phyloP scores from a whole-genome alignment of 352 stramenopile species.

The Blastocystis sp. region DNA sequence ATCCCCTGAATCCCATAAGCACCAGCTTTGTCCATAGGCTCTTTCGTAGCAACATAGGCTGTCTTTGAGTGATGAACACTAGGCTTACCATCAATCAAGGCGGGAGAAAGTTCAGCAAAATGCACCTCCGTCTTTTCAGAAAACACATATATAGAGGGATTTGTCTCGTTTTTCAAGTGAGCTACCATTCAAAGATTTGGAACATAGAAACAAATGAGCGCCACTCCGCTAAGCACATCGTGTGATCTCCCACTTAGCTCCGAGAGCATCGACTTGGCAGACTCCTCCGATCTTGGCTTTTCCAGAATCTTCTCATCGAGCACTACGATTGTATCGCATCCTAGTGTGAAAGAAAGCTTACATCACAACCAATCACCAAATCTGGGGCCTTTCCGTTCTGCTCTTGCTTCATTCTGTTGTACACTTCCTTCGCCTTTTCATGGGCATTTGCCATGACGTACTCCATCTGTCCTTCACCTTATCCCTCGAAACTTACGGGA shows the following conservation, averaged over 20 bases:
- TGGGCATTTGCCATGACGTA: slow-evolving; percentile 43
- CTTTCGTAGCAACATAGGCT: slow-evolving; percentile 78
- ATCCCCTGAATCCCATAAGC: slow-evolving; percentile 79
- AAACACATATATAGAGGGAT: slow-evolving; percentile 67
- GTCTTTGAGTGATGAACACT: neutral
- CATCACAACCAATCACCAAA: slow-evolving; percentile 68
- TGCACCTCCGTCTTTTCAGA: slow-evolving; percentile 40
- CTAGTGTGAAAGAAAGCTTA: slow-evolving; percentile 53
- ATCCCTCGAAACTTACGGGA: neutral
- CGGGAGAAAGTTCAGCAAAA: slow-evolving; percentile 41
- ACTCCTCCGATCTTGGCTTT: slow-evolving; percentile 74
- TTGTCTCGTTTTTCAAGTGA: slow-evolving; percentile 72
- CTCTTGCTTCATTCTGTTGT: slow-evolving; percentile 65
- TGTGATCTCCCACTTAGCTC: slow-evolving; percentile 72
- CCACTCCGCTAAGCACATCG: slow-evolving; percentile 79
- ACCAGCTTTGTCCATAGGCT: slow-evolving; percentile 84
- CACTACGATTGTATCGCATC: slow-evolving; percentile 80
- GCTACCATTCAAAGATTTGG: slow-evolving; percentile 64
- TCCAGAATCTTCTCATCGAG: slow-evolving; percentile 76
- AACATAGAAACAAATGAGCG: slow-evolving; percentile 69
- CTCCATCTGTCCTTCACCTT: neutral
- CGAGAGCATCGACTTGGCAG: slow-evolving; percentile 74
- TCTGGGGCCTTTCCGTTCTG: slow-evolving; percentile 24
- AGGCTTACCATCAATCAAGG: slow-evolving; percentile 60
- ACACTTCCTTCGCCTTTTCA: slow-evolving; percentile 73